A percentile compares a stretch with the other conserved stretches of the same genome.
phyloP scores from a whole-genome alignment of 2,329 filamentous ascomycete genomes.

The Xylaria polymorpha region DNA sequence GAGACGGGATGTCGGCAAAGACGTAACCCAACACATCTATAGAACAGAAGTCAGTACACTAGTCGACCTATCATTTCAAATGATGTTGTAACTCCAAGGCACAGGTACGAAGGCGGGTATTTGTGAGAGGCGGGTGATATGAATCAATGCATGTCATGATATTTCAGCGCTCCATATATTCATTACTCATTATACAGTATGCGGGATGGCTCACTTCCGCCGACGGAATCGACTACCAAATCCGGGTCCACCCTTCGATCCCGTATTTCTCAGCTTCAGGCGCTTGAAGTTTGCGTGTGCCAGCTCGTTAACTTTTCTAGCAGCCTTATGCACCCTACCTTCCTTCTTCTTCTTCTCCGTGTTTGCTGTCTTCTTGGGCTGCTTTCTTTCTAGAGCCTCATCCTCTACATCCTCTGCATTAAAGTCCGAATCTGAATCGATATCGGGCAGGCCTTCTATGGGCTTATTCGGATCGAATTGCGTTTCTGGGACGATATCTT shows the following conservation, averaged over 20 bases:
- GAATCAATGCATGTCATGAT: slow-evolving; percentile 10
- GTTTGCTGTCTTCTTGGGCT: slow-evolving; percentile 55
- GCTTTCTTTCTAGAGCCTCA: slow-evolving; percentile 47
- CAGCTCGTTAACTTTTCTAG: slow-evolving; percentile 71
- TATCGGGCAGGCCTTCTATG: slow-evolving; percentile 50
- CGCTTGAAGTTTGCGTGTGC: slow-evolving; percentile 75
- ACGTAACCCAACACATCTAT: not conserved
- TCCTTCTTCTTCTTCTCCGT: slow-evolving; percentile 53
- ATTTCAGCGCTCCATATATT: slow-evolving; percentile 17
- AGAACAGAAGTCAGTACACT: not conserved
- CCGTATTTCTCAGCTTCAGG: slow-evolving; percentile 71
- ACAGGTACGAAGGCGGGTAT: not conserved
- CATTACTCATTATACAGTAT: slow-evolving; percentile 29
- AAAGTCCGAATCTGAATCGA: slow-evolving; percentile 56
- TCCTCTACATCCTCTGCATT: slow-evolving; percentile 50
- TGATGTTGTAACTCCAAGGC: not conserved
- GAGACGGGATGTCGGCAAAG: not conserved
- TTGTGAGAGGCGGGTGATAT: not conserved
- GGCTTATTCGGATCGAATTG: slow-evolving; percentile 48
- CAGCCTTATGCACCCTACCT: slow-evolving; percentile 62
- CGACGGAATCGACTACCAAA: slow-evolving; percentile 69
- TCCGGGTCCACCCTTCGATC: slow-evolving; percentile 70
- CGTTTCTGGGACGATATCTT: slow-evolving; percentile 56
- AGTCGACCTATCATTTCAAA: not conserved
- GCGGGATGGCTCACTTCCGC: slow-evolving; percentile 50